phyloP scores from a whole-genome alignment of 2,329 filamentous ascomycete genomes.

The Talaromyces amestolkiae region DNA sequence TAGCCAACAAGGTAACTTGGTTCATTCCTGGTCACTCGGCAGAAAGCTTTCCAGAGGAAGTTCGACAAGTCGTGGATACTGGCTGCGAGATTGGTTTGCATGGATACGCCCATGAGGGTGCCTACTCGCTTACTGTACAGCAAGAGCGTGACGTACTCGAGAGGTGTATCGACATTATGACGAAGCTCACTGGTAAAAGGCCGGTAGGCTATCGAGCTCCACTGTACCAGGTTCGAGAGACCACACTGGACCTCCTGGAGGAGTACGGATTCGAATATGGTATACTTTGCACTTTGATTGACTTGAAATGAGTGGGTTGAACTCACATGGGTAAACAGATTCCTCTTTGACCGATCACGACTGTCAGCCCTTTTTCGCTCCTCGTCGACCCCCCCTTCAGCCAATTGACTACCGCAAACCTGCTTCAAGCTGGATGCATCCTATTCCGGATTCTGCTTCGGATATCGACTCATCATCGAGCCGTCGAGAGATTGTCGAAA shows the following conservation, averaged over 20 bases:
- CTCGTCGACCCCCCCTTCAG: slow-evolving; percentile 34
- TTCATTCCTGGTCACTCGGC: slow-evolving; percentile 60
- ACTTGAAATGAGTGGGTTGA: background rate
- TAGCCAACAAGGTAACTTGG: slow-evolving; percentile 57
- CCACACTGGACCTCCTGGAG: slow-evolving; percentile 41
- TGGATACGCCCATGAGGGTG: slow-evolving; percentile 71
- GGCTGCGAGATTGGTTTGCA: slow-evolving; percentile 53
- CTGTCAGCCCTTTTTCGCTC: slow-evolving; percentile 42
- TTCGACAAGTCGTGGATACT: slow-evolving; percentile 50
- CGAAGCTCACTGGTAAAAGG: slow-evolving; percentile 68
- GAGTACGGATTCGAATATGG: slow-evolving; percentile 45
- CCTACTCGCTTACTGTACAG: slow-evolving; percentile 66
- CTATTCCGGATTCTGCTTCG: slow-evolving; percentile 26
- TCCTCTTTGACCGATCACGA: slow-evolving; percentile 45
- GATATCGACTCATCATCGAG: slow-evolving; percentile 14
- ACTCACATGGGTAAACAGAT: slow-evolving; percentile 26
- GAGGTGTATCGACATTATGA: slow-evolving; percentile 70
- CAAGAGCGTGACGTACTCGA: slow-evolving; percentile 72
- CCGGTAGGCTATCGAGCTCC: slow-evolving; percentile 49
- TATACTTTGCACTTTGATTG: slow-evolving; percentile 16
- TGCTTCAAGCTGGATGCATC: slow-evolving; percentile 47
- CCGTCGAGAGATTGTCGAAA: slow-evolving; percentile 37
- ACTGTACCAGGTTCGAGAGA: slow-evolving; percentile 39
- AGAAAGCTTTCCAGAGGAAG: slow-evolving; percentile 56
- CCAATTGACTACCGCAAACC: slow-evolving; percentile 44